Base-by-base conservation (phyloP, 2,329 filamentous ascomycete genomes). In the Paraconiothyrium sp. region DNA sequence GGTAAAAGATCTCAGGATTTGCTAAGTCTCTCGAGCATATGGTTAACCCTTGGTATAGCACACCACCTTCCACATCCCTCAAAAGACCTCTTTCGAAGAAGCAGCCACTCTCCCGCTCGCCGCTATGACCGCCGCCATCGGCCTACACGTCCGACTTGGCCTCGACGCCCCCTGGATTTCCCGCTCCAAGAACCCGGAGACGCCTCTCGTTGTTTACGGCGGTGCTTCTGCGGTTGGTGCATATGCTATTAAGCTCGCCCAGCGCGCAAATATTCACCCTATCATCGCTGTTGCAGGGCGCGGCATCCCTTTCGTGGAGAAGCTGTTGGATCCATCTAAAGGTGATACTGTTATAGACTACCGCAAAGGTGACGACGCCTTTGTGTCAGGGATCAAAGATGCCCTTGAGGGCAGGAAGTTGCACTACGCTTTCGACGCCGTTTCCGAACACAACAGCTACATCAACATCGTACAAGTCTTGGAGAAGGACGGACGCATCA, bases 371-470 rank as follows among this genome's bases (percentile, higher is more conserved):
- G 80, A 84, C 56, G 83, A 84, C 79, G 63, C 59, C 6, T 57
- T 65, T 13, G 60, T 67, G 8, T 75, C 50, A 76, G 76, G 75
- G 16, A 76, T 87, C 63, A 76, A 80, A 43, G 74, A 79, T 24
- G 80, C 80, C 2, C 74, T 82, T 22, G 74, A 80, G 6, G 78
- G 78, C 9, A 69, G 77, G 7, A 79, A 80, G 60, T 67, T 86
- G 22, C 65, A 79, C 6, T 78, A 88, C 65, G 87, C 85, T 0
- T 84, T 84, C 61, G 88, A 90, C 68, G 84, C 86, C 0, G 82
- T 88, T 3, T 81, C 81, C 6, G 85, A 88, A 65, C 78, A 86
- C 14, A 80, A 81, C 14, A 60, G 58, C 4, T 76, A 74, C 48
- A 56, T 67, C 52, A 79, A 80, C 59, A 74, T 80, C 48, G 67